Evolutionary conservation across 2,329 filamentous ascomycete genomes (phyloP).

Genomic region (Talaromyces sp.): DNA sequence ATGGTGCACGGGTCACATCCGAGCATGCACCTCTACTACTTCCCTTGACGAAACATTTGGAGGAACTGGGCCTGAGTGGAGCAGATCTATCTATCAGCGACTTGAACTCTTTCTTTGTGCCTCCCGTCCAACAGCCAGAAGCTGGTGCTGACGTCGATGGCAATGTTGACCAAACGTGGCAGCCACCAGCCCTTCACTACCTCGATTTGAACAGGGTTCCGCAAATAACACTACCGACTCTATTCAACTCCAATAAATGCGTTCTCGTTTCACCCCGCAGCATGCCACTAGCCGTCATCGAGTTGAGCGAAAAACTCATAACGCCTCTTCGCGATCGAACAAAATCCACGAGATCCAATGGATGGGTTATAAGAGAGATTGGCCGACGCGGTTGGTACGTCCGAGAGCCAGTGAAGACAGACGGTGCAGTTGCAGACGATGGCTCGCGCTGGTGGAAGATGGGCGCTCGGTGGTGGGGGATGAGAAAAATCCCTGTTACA

Average conservation of each 20-base stretch:
- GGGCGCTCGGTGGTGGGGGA: slow-evolving; percentile 79
- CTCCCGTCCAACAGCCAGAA: slow-evolving; percentile 21
- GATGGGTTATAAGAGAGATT: slow-evolving; percentile 66
- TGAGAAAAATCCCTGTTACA: slow-evolving; percentile 62
- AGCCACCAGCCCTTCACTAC: slow-evolving; percentile 63
- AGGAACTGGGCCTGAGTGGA: slow-evolving; percentile 71
- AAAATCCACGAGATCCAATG: slow-evolving; percentile 51
- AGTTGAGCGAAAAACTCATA: slow-evolving; percentile 66
- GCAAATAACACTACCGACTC: slow-evolving; percentile 50
- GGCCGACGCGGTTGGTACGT: slow-evolving; percentile 68
- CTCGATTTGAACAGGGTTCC: slow-evolving; percentile 71
- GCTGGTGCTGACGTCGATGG: slow-evolving; percentile 14
- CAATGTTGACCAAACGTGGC: slow-evolving; percentile 42
- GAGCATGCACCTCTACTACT: slow-evolving; percentile 61
- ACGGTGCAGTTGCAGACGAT: slow-evolving; percentile 43
- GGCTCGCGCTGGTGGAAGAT: slow-evolving; percentile 70
- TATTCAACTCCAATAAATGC: slow-evolving; percentile 54
- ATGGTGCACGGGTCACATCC: slow-evolving; percentile 65
- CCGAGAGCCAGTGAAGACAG: slow-evolving; percentile 36
- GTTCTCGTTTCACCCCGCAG: slow-evolving; percentile 57
- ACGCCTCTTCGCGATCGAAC: slow-evolving; percentile 60
- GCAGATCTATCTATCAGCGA: slow-evolving; percentile 60
- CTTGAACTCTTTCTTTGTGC: slow-evolving; percentile 59
- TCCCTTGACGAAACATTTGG: slow-evolving; percentile 65
- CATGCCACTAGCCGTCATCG: slow-evolving; percentile 69